Base-by-base conservation (phyloP, 2,329 filamentous ascomycete genomes). In the Sporothrix protearum region DNA sequence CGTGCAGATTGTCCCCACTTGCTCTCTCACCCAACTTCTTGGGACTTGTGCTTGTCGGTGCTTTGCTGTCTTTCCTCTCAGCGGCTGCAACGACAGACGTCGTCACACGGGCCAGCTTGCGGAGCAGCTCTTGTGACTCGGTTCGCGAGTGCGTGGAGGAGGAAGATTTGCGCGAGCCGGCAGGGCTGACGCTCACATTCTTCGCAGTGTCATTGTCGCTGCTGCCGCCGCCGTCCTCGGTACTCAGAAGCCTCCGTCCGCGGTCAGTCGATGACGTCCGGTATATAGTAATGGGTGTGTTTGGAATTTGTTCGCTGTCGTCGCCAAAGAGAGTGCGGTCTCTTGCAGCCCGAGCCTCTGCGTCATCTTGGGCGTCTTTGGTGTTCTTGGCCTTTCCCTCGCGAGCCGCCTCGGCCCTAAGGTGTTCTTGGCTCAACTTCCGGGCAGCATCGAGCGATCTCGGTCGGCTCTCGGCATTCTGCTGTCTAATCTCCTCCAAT, bases 401-500 rank as follows among this genome's bases (percentile, higher is more conserved):
- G 8, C 70, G 53, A 1, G 22, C 45, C 16, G 59, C 61, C 28
- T 68, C 71, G 22, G 59, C 67, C 22, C 36, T 55, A 25, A 67
- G 61, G n/a, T 73, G 73, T 57, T 80, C 79, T 14, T 70, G 77
- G 71, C 76, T 79, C 3, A 77, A 75, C 53, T 74, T 78, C 9
- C 78, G 80, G 61, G 76, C 77, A 14, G 76, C 71, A 64, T 84
- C 49, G 6, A 30, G n/a, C 2, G 68, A 30, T n/a, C 49, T 42
- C 8, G 82, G 81, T 73, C 79, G 78, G 16, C 77, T 76, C 57
- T 79, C 79, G 3, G 83, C 81, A 75, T 88, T 86, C 71, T 78
- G 80, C 70, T 86, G 83, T 51, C 83, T 81, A 70, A 87, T 87
- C 76, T 87, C 86, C 45, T 84, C 85, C 2, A 88, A 78, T 42